Percentiles rank a stretch among this genome's conserved stretches.
These are phyloP conservation scores for Auxenochlorella pyrenoidosa DNA, from an alignment of 139 green algal species.

Conservation along the genomic window DNA sequence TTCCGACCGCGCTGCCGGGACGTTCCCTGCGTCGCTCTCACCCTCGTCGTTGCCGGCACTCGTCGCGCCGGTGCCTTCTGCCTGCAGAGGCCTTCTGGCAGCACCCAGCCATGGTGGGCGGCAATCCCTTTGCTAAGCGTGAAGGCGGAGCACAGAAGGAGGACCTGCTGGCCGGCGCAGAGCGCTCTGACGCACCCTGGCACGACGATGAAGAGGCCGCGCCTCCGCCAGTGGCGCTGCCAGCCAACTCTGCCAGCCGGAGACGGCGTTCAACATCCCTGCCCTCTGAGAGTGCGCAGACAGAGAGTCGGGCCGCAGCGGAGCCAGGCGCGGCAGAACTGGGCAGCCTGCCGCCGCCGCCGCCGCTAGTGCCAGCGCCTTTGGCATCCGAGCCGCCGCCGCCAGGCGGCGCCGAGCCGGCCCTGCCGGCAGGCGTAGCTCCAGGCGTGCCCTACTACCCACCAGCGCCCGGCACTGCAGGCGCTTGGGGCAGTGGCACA, in stretches of 20 bases:
- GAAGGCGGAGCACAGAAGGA: neutral
- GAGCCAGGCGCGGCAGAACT: neutral
- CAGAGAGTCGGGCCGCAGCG: neutral
- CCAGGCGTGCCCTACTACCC: neutral
- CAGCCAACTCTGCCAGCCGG: neutral
- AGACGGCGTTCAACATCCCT: too few species aligned
- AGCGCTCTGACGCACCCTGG: neutral
- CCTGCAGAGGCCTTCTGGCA: neutral
- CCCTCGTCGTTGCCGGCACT: too few species aligned
- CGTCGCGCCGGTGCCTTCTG: too few species aligned
- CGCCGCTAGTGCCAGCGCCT: neutral
- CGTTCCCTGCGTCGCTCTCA: too few species aligned
- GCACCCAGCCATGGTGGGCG: neutral
- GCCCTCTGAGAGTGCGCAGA: too few species aligned
- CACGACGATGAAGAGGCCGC: neutral
- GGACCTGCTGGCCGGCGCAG: neutral
- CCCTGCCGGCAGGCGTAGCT: neutral
- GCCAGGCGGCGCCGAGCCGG: neutral
- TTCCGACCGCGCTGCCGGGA: neutral
- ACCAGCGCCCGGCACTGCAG: neutral
- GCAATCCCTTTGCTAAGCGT: neutral
- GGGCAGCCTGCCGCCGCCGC: neutral
- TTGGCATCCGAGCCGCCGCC: neutral
- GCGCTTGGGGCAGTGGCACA: neutral
- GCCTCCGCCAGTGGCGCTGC: neutral